phyloP scores from a whole-genome alignment of 2,329 filamentous ascomycete species.

The Ophiosphaerella narmari region DNA sequence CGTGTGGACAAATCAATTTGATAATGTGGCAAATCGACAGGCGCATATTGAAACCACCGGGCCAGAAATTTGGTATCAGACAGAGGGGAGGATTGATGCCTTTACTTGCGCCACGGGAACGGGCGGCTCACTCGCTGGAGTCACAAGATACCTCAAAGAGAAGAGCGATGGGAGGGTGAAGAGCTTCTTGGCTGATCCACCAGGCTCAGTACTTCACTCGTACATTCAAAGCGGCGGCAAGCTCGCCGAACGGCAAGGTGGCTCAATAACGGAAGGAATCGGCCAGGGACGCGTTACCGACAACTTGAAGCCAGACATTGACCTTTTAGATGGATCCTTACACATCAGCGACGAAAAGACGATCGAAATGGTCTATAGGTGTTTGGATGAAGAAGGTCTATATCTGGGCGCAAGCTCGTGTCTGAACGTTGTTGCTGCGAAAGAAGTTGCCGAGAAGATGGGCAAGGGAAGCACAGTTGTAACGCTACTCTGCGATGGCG shows the following conservation, averaged over 20 bases:
- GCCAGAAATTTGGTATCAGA: constrained; percentile 96
- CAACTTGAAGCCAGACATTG: constrained; percentile 85
- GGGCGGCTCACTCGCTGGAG: constrained; percentile 85
- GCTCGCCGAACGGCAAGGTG: constrained; percentile 77
- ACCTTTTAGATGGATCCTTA: constrained; percentile 80
- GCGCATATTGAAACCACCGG: constrained; percentile 97
- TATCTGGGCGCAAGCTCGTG: constrained; percentile 94
- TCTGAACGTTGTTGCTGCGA: constrained; percentile 92
- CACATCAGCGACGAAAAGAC: constrained; percentile 90
- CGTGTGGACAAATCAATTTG: constrained; percentile 99
- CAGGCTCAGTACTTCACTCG: constrained; percentile 88
- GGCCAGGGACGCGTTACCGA: constrained; percentile 96
- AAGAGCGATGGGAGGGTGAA: constrained; percentile 78
- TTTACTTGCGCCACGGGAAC: constrained; percentile 97
- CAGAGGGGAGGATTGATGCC: constrained; percentile 80
- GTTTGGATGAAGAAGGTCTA: constrained; percentile 91
- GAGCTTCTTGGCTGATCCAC: constrained; percentile 89
- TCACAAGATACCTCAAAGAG: constrained; percentile 87
- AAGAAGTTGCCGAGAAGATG: constrained; percentile 88
- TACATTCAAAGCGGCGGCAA: constrained; percentile 87
- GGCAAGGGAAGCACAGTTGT: constrained; percentile 90
- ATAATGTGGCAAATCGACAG: constrained; percentile 90
- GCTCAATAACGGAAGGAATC: constrained; percentile 96
- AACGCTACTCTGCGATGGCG: constrained; percentile 91
- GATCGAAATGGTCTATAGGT: constrained; percentile 97